Percentiles rank a stretch among this genome's conserved stretches.
These are phyloP conservation scores for Phytophthora sojae DNA, from an alignment of 352 stramenopile species.

Conservation along the genomic window DNA sequence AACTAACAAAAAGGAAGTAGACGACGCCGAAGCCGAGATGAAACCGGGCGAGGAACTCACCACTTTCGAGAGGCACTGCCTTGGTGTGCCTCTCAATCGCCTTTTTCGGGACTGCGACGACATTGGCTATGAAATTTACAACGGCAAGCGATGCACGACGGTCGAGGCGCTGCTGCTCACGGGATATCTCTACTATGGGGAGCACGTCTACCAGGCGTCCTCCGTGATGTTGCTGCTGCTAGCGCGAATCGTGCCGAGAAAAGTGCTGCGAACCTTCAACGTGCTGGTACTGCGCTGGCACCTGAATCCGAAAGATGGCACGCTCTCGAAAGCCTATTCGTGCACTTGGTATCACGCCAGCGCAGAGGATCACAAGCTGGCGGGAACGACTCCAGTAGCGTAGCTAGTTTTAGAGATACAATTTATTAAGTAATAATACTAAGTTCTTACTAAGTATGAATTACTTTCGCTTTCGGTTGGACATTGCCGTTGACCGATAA, in stretches of 20 bases:
- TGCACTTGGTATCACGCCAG: conserved; percentile 10
- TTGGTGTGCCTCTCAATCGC: neutral
- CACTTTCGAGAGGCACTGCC: neutral
- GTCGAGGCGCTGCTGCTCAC: conserved; percentile 14
- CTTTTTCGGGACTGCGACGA: conserved; percentile 12
- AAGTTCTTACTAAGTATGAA: no score
- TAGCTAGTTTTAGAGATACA: neutral
- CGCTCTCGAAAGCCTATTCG: neutral
- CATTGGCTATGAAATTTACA: neutral
- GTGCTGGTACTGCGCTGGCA: conserved; percentile 22
- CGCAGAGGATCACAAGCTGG: neutral
- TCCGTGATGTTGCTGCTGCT: conserved; percentile 13
- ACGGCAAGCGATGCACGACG: conserved; percentile 1
- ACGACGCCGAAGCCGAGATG: neutral
- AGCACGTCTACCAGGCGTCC: conserved; percentile 16
- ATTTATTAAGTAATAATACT: no score
- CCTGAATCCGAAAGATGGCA: conserved; percentile 7
- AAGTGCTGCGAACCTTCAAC: conserved; percentile 25
- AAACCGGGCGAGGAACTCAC: neutral
- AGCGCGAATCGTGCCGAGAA: conserved; percentile 9
- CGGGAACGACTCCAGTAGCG: neutral
- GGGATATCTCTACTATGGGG: conserved; percentile 18
- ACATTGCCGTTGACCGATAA: no score
- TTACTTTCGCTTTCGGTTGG: no score
- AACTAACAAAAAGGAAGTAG: neutral